phyloP scores from a whole-genome alignment of 768 basidiomycete species.

The Sporobolomyces pararoseus region DNA sequence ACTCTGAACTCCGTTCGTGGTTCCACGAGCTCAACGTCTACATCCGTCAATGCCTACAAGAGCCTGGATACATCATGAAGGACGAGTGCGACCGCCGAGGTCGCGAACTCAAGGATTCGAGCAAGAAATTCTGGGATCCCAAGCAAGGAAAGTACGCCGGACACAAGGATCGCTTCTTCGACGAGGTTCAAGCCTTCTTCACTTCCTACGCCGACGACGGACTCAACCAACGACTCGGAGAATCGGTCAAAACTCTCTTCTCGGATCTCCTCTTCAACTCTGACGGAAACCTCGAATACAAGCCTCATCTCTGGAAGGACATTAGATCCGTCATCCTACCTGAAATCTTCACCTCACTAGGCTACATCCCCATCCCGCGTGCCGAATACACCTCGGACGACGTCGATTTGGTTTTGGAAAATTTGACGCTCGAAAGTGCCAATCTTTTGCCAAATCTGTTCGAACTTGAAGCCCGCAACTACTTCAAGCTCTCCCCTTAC shows the following conservation, averaged over 20 bases:
- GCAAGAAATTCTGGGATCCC: conserved; percentile 70
- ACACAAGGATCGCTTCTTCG: conserved; percentile 77
- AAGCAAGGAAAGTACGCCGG: conserved; percentile 58
- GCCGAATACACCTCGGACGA: conserved; percentile 85
- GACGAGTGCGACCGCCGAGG: conserved; percentile 68
- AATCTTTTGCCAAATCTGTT: conserved; percentile 60
- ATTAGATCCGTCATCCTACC: conserved; percentile 79
- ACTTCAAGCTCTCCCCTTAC: conserved; percentile 80
- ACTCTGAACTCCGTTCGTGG: conserved; percentile 64
- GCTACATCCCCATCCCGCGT: conserved; percentile 77
- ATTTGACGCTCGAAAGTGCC: conserved; percentile 77
- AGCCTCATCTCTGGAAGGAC: conserved; percentile 73
- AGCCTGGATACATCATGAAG: conserved; percentile 66
- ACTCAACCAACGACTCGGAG: conserved; percentile 66
- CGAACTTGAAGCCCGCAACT: conserved; percentile 68
- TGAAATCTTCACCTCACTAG: conserved; percentile 67
- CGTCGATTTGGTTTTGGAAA: conserved; percentile 86
- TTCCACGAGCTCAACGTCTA: conserved; percentile 44
- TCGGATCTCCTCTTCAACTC: conserved; percentile 75
- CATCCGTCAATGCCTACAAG: conserved; percentile 44
- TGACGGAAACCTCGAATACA: conserved; percentile 82
- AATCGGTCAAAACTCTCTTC: conserved; percentile 63
- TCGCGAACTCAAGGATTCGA: conserved; percentile 62
- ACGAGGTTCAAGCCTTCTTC: conserved; percentile 72
- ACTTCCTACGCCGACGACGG: conserved; percentile 78